phyloP scores from a whole-genome alignment of 106 monocot genomes.

The Phalaenopsis aphrodite region DNA sequence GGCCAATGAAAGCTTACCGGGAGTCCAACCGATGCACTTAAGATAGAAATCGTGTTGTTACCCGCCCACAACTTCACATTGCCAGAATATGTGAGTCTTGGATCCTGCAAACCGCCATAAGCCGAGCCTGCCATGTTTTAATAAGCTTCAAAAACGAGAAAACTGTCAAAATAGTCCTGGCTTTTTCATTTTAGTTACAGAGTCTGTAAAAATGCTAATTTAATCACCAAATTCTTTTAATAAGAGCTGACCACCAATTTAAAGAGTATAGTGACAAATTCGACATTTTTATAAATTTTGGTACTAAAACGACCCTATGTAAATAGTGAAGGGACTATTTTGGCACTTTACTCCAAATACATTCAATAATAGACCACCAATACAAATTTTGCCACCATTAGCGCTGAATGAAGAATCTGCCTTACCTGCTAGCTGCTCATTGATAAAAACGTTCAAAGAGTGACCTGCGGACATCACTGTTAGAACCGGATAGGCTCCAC shows the following conservation, averaged over 20 bases:
- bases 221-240: too few species aligned
- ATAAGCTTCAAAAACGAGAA: background rate
- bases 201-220: too few species aligned
- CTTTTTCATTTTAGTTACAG: too few species aligned
- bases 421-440: slow-evolving; percentile 49
- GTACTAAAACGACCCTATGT: too few species aligned
- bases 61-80: slow-evolving; percentile 71
- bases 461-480: slow-evolving; percentile 77
- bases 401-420: background rate
- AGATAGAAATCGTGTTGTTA: slow-evolving; percentile 79
- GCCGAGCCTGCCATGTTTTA: slow-evolving; percentile 45
- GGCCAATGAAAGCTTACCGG: slow-evolving; percentile 41
- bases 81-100: slow-evolving; percentile 75
- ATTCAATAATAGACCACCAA: background rate
- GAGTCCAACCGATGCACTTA: slow-evolving; percentile 85
- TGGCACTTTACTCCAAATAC: background rate
- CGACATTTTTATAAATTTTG: too few species aligned
- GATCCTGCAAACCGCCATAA: slow-evolving; percentile 77
- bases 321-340: too few species aligned
- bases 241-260: too few species aligned
- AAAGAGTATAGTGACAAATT: too few species aligned
- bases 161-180: too few species aligned
- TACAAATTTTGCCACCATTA: background rate
- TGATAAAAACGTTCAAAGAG: slow-evolving; percentile 60
- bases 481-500: slow-evolving; percentile 42